Evolutionary conservation across 495 filamentous ascomycete species (phyloP).

Genomic region (Trichoderma virens): DNA sequence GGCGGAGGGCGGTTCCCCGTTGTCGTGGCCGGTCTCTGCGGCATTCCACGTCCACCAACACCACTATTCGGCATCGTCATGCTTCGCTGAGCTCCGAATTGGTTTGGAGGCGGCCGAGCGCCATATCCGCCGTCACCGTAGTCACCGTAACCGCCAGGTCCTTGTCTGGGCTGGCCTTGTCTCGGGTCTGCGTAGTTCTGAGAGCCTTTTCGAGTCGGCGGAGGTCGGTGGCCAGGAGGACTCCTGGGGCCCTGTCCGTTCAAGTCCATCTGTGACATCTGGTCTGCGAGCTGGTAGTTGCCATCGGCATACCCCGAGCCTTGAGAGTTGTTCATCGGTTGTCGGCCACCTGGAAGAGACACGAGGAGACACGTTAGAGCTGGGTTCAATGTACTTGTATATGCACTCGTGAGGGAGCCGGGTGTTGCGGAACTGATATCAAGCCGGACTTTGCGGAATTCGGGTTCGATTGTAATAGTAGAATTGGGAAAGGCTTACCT

Average conservation of each 20-base stretch:
- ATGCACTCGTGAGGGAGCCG: neutral
- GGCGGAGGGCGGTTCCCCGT: conserved; percentile 23
- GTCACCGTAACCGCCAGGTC: conserved; percentile 24
- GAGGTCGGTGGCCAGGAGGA: conserved; percentile 23
- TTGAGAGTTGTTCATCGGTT: neutral
- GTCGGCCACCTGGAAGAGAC: neutral
- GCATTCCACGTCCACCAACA: conserved; percentile 34
- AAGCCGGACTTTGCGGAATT: neutral
- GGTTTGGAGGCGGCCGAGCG: conserved; percentile 16
- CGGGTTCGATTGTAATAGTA: neutral
- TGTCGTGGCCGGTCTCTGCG: conserved; percentile 20
- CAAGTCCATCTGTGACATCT: conserved; percentile 53
- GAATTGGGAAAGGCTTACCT: neutral
- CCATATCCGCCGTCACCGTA: conserved; percentile 28
- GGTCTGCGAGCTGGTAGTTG: conserved; percentile 28
- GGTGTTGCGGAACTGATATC: neutral
- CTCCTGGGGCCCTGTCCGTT: conserved; percentile 33
- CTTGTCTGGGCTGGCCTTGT: conserved; percentile 29
- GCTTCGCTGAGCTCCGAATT: conserved; percentile 38
- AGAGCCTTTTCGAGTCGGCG: conserved; percentile 20
- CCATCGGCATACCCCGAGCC: neutral
- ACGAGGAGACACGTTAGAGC: neutral
- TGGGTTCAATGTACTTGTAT: too few relatives aligned
- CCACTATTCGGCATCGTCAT: conserved; percentile 49
- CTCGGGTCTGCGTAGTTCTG: conserved; percentile 36